These are phyloP conservation scores for Raffaelea ambrosiae DNA, from an alignment of 2,329 filamentous ascomycete genomes.

Conservation along the genomic window DNA sequence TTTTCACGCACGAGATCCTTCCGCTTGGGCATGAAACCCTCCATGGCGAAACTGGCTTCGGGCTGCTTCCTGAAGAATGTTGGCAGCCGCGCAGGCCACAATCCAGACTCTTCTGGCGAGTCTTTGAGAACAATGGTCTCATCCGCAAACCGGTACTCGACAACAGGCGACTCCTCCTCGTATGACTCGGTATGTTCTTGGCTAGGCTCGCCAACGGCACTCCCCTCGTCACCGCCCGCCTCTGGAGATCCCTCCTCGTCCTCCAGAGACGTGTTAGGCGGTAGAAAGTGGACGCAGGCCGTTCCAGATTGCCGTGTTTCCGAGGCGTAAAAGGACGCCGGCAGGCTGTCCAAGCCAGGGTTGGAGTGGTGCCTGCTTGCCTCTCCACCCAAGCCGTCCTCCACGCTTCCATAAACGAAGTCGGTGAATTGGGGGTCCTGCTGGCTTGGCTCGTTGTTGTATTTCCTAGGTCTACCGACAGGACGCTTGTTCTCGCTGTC, in stretches of 20 bases:
- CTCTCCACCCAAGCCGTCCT: not conserved
- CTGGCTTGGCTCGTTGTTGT: too few species aligned
- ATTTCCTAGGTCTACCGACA: not conserved
- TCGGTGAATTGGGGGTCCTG: too few species aligned
- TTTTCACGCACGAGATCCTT: conserved; percentile 25
- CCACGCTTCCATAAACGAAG: not conserved
- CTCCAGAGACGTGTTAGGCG: conserved; percentile 10
- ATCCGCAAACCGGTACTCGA: not conserved
- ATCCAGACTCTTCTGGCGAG: not conserved
- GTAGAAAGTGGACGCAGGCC: conserved; percentile 3
- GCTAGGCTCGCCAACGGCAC: not conserved
- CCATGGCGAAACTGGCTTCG: conserved; percentile 29
- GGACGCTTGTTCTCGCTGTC: not conserved
- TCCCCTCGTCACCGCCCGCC: not conserved
- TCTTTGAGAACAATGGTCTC: not conserved
- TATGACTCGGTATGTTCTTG: not conserved
- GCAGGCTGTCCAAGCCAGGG: conserved; percentile 12
- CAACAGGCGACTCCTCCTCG: not conserved
- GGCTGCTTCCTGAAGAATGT: conserved; percentile 27
- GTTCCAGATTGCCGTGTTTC: not conserved
- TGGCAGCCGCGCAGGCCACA: conserved; percentile 16
- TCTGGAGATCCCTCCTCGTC: conserved; percentile 1
- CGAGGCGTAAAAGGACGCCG: conserved; percentile 8
- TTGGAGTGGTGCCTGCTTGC: conserved; percentile 1
- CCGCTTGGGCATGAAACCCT: conserved; percentile 34